A percentile compares a stretch with the other conserved stretches of the same genome.
Conservation (phyloP, 1,139 yeast genomes). For the Kodamaea fungicola region DNA sequence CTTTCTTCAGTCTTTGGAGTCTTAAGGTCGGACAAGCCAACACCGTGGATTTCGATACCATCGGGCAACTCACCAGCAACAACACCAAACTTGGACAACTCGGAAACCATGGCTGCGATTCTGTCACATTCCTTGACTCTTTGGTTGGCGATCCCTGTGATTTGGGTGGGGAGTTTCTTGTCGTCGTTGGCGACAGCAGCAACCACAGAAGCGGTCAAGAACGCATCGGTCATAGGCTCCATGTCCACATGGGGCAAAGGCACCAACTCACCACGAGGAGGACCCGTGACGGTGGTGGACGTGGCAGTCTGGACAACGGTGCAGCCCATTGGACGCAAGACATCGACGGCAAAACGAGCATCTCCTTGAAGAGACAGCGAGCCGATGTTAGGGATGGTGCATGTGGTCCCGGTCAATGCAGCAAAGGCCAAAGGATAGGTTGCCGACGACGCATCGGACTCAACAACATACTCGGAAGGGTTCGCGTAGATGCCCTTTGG, state of each 20-base stretch:
- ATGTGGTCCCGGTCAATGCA: constrained; percentile 92
- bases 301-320: constrained; percentile 74
- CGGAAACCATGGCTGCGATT: constrained; percentile 89
- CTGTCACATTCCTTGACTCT: constrained; percentile 97
- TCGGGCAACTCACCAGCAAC: constrained; percentile 80
- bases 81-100: constrained; percentile 89
- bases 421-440: constrained; percentile 98
- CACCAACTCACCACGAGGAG: constrained; percentile 61
- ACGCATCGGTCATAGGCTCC: constrained; percentile 99
- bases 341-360: constrained; percentile 94
- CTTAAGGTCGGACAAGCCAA: constrained; percentile 43
- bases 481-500: constrained; percentile 79
- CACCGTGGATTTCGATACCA: constrained; percentile 85
- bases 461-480: constrained; percentile 83
- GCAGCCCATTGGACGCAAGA: constrained; percentile 94
- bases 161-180: constrained; percentile 55
- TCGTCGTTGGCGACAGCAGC: constrained; percentile 77
- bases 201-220: constrained; percentile 91
- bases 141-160: constrained; percentile 96
- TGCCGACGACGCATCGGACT: constrained; percentile 98
- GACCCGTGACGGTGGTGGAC: constrained; percentile 91
- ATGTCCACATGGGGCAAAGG: constrained; percentile 81
- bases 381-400: constrained; percentile 94
- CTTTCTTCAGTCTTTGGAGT: constrained; percentile 41
- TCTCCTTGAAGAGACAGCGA: constrained; percentile 92